Evolutionary conservation across 345 rosid genomes (phyloP).

Genomic region (Populus deltoides): DNA sequence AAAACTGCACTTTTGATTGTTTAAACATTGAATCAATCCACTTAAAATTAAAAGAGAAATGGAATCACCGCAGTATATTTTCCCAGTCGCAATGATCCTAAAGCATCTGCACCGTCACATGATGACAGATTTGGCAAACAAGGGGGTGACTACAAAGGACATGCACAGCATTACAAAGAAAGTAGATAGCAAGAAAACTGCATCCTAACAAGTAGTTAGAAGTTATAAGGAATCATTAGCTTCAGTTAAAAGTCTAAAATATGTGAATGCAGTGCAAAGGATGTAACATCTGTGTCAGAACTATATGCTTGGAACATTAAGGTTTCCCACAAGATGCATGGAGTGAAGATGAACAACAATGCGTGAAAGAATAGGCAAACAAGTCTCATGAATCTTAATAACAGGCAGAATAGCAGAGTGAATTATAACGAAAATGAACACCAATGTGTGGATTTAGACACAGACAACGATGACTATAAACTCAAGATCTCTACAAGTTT

Average conservation of each 20-base stretch:
- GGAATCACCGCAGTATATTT: slow-evolving; percentile 59
- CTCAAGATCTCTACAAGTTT: too few relatives aligned
- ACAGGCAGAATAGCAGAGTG: too few relatives aligned
- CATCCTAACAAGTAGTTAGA: not conserved
- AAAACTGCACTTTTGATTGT: not conserved
- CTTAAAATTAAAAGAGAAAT: slow-evolving; percentile 20
- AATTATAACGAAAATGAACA: too few relatives aligned
- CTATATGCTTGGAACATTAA: not conserved
- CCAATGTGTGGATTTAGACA: too few relatives aligned
- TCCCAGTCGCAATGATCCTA: slow-evolving; percentile 70
- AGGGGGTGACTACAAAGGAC: slow-evolving; percentile 53
- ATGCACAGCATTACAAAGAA: not conserved
- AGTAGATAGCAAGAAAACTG: not conserved
- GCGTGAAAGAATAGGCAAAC: too few relatives aligned
- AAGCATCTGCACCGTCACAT: slow-evolving; percentile 31
- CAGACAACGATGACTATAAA: too few relatives aligned
- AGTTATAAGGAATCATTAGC: not conserved
- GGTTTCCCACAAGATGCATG: too few relatives aligned
- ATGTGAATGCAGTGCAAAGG: not conserved
- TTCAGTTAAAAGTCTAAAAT: not conserved
- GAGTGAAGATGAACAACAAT: too few relatives aligned
- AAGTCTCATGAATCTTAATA: too few relatives aligned
- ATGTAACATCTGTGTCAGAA: not conserved
- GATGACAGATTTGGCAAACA: slow-evolving; percentile 66
- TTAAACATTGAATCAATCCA: not conserved